A percentile compares a stretch with the other conserved stretches of the same genome.
Evolutionary conservation across 169 alveolate genomes (phyloP).

Genomic region (Amoebophrya sp.): DNA sequence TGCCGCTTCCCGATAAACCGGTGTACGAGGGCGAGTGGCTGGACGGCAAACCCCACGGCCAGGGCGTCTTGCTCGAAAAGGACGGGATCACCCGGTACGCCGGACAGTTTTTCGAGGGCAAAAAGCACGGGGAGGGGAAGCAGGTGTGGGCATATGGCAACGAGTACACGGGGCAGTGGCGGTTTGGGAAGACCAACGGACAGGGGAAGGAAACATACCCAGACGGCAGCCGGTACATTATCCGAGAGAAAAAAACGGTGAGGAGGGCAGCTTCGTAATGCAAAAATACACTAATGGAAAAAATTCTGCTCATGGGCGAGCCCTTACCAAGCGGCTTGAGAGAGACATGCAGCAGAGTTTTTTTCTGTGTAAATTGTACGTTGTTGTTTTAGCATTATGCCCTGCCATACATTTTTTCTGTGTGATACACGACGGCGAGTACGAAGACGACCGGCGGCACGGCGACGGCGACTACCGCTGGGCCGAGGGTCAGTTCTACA

Average conservation of each 20-base stretch:
- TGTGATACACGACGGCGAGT: neutral
- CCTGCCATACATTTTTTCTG: too few species aligned
- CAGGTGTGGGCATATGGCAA: neutral
- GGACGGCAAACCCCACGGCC: neutral
- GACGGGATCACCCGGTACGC: neutral
- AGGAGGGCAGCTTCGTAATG: too few species aligned
- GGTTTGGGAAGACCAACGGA: neutral
- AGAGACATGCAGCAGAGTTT: too few species aligned
- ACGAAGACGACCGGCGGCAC: neutral
- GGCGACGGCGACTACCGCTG: neutral
- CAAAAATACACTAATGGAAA: too few species aligned
- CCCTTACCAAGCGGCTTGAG: too few species aligned
- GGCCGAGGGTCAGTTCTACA: slow-evolving; percentile 6
- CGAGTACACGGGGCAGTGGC: slow-evolving; percentile 4
- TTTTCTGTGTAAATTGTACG: too few species aligned
- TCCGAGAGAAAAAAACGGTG: too few species aligned
- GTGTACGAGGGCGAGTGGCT: neutral
- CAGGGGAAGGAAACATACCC: neutral
- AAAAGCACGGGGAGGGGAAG: neutral
- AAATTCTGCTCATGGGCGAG: too few species aligned
- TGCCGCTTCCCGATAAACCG: neutral
- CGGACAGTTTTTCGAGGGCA: neutral
- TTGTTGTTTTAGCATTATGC: too few species aligned
- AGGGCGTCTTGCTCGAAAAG: neutral
- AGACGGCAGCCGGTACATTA: neutral